Base-by-base conservation (phyloP, 140 eudicot genomes). In the Ambrosia hybrid region DNA sequence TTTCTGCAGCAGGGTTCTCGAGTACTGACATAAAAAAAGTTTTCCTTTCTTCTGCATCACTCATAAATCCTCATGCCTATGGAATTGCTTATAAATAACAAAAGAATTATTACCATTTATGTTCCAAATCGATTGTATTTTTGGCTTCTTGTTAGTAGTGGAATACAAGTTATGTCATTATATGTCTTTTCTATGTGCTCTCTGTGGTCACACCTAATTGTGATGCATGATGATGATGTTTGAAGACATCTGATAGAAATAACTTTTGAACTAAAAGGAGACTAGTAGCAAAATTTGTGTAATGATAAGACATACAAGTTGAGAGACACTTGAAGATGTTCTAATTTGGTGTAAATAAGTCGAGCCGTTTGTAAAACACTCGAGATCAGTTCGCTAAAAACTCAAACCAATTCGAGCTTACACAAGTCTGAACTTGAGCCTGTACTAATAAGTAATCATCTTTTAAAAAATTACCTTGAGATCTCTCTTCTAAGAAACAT, bases 61-160 rank as follows among this genome's bases (percentile, higher is more conserved):
- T 21, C 26, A 21, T 21, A 21, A 21, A 21, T 21, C 26, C 26
- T 21, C 26, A 21, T 21, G 26, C 26, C 26, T 21, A 21, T 21
- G 98, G 98, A 65, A 84, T 82, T 73, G 98, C 96, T 72, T 67
- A 67, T 37, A 87, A 78, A 75, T 92, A 87, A 66, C 33, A 46
- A 33, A 48, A 49, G 53, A 41, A 30, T 3, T 58, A 57, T 34
- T 53, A 43, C 15, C 76, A 51, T 77, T 21, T 6, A 65, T 11
- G 7, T 17, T 37, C 51, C 62, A 26, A 13, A 53, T 37, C 37
- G 15, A 6, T 6, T 33, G 1, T 51, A 68, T 49, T 48, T 15
- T 12, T 34, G 46, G 67, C 46, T 33, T 62, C 49, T 68, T 68
- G 57, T 46, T 68, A 68, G 36, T 33, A 68, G 36, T 65, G 37